Evolutionary conservation across 1,284 basidiomycete species (phyloP), one percentile per base, ranked within the genome.

Genomic region (Clitocybe nebularis): DNA sequence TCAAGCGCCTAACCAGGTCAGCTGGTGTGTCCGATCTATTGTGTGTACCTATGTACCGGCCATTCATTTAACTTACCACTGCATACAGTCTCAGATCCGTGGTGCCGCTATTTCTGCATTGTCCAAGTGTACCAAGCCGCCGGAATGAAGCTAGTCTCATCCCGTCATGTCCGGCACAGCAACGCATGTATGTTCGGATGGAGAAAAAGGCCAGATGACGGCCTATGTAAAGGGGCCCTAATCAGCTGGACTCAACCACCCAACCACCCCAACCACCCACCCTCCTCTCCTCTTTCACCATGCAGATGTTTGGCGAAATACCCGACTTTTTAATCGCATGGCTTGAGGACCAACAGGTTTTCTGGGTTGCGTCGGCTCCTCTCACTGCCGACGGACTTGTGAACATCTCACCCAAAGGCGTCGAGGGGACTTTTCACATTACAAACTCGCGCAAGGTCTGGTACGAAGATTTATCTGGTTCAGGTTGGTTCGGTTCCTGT

Each of bases 391-490:
- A 66, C 13, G 74, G 73, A 1, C 71, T 73, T 25, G 62, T 76
- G 33, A 75, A 75, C 45, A 51, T 75, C 28, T 73, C 69, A 0
- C 69, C 71, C 0, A 76, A 76, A 48, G 63, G 66, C 34, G 48
- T 60, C 14, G 46, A 54, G 26, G 67, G 63, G 13, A 61, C 59
- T 16, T 75, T 76, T 47, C 71, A 75, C 45, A 53, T 75, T 38
- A 51, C 62, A 13, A 58, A 61, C 36, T 52, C 61, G n/a, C 68
- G 63, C 14, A 58, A 57, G 26, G 68, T 72, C 13, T 75, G 73
- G 71, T 76, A 76, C 41, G 73, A 76, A 47, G 72, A 74, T 48
- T 54, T 73, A 32, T 68, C 67, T 23, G 72, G 73, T 9, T 72
- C 71, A 43, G 72, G 72, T 71, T 39, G 37, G 25, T 21, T n/a